Conservation (phyloP, 1,284 basidiomycete genomes). For the Paramarasmius palmivorus region DNA sequence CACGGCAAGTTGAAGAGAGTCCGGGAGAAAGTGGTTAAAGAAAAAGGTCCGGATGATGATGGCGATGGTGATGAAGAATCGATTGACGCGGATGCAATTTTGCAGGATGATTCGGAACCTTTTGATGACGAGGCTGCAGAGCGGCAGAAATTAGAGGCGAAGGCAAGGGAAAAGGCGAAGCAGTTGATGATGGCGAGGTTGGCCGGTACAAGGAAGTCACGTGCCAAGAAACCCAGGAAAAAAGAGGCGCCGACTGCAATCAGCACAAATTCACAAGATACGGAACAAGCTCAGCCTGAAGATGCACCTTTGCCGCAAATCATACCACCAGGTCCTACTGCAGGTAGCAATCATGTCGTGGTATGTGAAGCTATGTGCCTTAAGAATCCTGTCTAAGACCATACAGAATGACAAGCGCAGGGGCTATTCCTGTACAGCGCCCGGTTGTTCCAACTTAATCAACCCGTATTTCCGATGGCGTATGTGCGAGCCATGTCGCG, state of each 20-base stretch:
- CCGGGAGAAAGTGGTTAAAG: constrained; percentile 45
- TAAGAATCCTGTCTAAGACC: not conserved
- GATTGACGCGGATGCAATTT: not conserved
- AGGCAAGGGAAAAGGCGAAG: constrained; percentile 7
- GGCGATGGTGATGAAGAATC: not conserved
- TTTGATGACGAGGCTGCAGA: constrained; percentile 3
- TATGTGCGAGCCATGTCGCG: constrained; percentile 44
- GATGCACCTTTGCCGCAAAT: constrained; percentile 7
- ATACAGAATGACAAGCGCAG: constrained; percentile 21
- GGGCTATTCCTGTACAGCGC: constrained; percentile 40
- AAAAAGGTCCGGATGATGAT: not conserved
- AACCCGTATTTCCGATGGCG: constrained; percentile 41
- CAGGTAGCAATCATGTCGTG: constrained; percentile 27
- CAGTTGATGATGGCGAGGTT: not conserved
- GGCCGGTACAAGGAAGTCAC: not conserved
- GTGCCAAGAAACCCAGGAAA: not conserved
- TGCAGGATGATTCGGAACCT: not conserved
- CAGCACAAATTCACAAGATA: too few relatives aligned
- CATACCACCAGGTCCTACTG: constrained; percentile 29
- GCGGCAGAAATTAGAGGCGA: constrained; percentile 10
- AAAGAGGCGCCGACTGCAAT: too few relatives aligned
- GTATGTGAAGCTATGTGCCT: not conserved
- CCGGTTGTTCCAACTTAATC: constrained; percentile 46
- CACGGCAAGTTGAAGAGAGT: constrained; percentile 53
- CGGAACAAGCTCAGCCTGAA: constrained; percentile 15